A percentile compares a stretch with the other conserved stretches of the same genome.
Evolutionary conservation across 306 rosid species (phyloP).

Genomic region (Senna tora): DNA sequence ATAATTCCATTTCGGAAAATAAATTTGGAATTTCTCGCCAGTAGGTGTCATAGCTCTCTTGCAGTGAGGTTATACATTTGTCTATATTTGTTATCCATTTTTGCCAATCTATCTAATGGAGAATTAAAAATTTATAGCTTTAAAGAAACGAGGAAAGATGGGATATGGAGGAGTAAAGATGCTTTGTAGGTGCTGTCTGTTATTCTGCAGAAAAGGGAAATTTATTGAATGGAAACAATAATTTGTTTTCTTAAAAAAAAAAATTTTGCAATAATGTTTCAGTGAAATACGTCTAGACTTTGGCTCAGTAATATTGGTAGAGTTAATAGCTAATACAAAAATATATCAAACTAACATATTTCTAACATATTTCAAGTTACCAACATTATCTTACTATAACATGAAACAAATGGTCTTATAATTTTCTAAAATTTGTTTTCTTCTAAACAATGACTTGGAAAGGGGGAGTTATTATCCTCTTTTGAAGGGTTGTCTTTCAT

Average conservation of each 20-base stretch:
- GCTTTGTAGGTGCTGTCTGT: not conserved
- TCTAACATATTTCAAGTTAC: no score
- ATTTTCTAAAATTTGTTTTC: not conserved
- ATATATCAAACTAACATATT: no score
- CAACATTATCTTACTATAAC: not conserved
- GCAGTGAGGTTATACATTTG: not conserved
- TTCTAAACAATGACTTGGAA: not conserved
- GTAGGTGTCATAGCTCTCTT: not conserved
- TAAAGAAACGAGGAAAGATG: not conserved
- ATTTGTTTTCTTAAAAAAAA: no score
- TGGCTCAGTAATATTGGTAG: no score
- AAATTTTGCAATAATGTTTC: not conserved
- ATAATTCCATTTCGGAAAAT: not conserved
- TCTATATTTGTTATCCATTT: not conserved
- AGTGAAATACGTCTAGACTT: not conserved
- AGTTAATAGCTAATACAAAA: no score
- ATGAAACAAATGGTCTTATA: not conserved
- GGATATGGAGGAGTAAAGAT: not conserved
- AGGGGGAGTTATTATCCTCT: conserved; percentile 1
- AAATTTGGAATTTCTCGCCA: not conserved
- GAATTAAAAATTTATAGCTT: not conserved
- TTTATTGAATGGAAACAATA: not conserved
- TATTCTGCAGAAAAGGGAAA: not conserved
- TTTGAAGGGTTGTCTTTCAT: conserved; percentile 25
- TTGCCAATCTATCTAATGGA: not conserved